phyloP scores from a whole-genome alignment of 2,329 filamentous ascomycete species.

The Fusarium sp. region DNA sequence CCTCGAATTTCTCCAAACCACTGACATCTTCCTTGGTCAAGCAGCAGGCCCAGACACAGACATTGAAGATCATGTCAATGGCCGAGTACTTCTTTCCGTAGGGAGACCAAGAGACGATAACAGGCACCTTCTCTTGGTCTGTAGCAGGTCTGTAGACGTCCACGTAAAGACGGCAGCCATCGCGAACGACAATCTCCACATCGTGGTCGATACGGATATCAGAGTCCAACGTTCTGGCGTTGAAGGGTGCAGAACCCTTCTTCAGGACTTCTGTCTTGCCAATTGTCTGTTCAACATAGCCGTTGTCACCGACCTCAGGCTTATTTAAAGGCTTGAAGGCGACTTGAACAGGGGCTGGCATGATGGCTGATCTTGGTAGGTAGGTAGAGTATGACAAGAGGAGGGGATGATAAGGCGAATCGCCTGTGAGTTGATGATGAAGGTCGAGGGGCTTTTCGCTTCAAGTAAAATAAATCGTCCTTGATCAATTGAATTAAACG shows the following conservation, averaged over 20 bases:
- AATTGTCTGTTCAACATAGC: conserved; percentile 28
- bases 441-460: accelerated
- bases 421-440: background rate
- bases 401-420: background rate
- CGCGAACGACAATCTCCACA: conserved; percentile 36
- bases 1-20: conserved; percentile 29
- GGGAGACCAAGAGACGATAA: conserved; percentile 36
- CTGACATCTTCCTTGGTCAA: conserved; percentile 24
- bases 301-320: conserved; percentile 35
- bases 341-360: conserved; percentile 40
- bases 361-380: background rate
- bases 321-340: conserved; percentile 39
- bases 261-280: conserved; percentile 38
- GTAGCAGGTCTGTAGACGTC: conserved; percentile 16
- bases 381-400: background rate
- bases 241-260: conserved; percentile 33
- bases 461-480: accelerated
- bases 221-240: conserved; percentile 35
- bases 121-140: conserved; percentile 14
- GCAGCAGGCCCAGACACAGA: conserved; percentile 33
- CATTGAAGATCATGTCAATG: conserved; percentile 36
- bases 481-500: accelerated
- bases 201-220: conserved; percentile 40
- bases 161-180: conserved; percentile 36
- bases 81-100: conserved; percentile 40